phyloP scores from a whole-genome alignment of 2,329 filamentous ascomycete species.

The Diplodia scrobiculata region DNA sequence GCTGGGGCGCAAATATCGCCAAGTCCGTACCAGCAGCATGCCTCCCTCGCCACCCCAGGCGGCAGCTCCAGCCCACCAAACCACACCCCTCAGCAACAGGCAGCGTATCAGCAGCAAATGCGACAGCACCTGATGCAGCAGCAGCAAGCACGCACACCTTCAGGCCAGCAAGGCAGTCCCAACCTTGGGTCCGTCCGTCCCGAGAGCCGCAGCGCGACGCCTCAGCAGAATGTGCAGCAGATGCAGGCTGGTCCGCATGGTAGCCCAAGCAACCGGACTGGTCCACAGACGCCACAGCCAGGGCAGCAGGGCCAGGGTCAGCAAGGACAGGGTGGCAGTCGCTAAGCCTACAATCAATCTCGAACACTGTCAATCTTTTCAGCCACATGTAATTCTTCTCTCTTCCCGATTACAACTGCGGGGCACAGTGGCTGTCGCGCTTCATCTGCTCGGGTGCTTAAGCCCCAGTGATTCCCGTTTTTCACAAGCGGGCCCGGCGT shows the following conservation, averaged over 20 bases:
- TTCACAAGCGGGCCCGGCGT: not conserved
- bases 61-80: constrained; percentile 27
- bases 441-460: not conserved
- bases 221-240: constrained; percentile 34
- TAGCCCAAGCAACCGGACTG: not conserved
- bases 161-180: constrained; percentile 35
- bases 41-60: constrained; percentile 16
- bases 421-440: not conserved
- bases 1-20: constrained; percentile 12
- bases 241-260: constrained; percentile 16
- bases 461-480: not conserved
- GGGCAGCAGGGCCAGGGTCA: constrained; percentile 13
- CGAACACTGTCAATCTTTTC: not conserved
- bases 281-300: not conserved
- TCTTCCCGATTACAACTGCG: not conserved
- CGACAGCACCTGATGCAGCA: constrained; percentile 44
- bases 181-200: constrained; percentile 30
- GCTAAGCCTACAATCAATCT: not conserved
- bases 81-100: constrained; percentile 13
- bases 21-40: constrained; percentile 28
- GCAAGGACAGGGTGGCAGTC: not conserved
- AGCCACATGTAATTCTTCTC: not conserved
- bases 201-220: constrained; percentile 45
- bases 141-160: constrained; percentile 36
- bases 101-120: constrained; percentile 42